Evolutionary conservation across 169 alveolate genomes (phyloP).

Genomic region (Plasmodium fragile): DNA sequence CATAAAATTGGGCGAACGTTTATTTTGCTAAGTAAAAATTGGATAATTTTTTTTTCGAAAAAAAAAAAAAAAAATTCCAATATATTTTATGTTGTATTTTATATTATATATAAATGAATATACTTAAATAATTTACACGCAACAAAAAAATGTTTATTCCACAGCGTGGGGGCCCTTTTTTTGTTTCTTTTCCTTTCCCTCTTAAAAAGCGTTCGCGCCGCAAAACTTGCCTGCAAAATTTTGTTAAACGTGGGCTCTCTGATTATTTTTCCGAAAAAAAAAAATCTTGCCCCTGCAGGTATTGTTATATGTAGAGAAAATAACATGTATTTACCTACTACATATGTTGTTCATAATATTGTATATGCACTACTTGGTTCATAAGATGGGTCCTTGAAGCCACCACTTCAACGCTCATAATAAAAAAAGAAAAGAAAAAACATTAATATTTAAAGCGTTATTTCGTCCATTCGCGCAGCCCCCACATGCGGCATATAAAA

Average conservation of each 20-base stretch:
- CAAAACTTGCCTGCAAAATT: neutral
- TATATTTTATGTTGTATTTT: neutral
- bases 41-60: constrained; percentile 1
- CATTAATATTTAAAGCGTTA: neutral
- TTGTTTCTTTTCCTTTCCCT: neutral
- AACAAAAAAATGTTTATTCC: neutral
- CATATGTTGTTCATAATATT: neutral
- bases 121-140: neutral
- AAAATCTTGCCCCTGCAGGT: neutral
- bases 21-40: neutral
- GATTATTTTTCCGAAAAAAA: neutral
- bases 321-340: neutral
- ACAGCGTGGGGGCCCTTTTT: neutral
- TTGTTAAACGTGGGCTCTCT: neutral
- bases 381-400: neutral
- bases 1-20: neutral
- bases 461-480: neutral
- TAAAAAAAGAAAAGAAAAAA: neutral
- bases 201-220: neutral
- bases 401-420: neutral
- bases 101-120: neutral
- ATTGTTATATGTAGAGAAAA: neutral
- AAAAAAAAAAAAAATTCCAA: constrained; percentile 2
- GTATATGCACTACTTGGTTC: neutral
- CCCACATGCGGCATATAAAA: neutral